phyloP scores from a whole-genome alignment of 164 flowering plant species.

The Saururus chinensis region DNA sequence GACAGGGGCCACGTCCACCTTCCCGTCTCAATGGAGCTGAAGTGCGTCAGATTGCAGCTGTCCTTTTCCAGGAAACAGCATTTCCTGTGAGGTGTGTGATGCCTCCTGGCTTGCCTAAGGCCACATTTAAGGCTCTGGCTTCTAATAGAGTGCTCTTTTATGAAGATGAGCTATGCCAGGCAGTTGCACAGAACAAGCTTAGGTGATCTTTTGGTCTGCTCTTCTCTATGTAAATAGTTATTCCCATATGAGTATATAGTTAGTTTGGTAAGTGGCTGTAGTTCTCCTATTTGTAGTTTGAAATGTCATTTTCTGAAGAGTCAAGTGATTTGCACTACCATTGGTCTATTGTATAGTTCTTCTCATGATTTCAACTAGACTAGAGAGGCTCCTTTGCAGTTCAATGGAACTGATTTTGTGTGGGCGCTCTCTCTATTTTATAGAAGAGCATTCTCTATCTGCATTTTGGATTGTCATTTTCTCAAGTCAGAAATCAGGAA shows the following conservation, averaged over 20 bases:
- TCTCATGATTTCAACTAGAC: too few species aligned
- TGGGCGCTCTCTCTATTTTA: too few species aligned
- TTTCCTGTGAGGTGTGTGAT: constrained; percentile 46
- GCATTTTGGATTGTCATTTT: too few species aligned
- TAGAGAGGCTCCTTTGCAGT: too few species aligned
- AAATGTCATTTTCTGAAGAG: too few species aligned
- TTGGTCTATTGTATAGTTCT: too few species aligned
- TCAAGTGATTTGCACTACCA: too few species aligned
- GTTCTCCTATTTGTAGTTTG: background rate
- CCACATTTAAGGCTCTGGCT: constrained; percentile 56
- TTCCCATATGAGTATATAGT: background rate
- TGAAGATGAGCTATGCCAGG: constrained; percentile 91
- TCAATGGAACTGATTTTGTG: too few species aligned
- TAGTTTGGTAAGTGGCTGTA: constrained; percentile 2
- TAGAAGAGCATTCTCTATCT: too few species aligned
- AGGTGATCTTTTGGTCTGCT: constrained; percentile 7
- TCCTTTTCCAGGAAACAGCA: constrained; percentile 66
- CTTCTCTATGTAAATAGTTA: constrained; percentile 25
- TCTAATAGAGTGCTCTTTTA: constrained; percentile 78
- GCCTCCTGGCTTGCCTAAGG: constrained; percentile 51
- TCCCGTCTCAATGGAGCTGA: constrained; percentile 50
- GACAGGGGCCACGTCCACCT: constrained; percentile 69
- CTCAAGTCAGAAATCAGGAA: too few species aligned
- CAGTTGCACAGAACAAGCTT: constrained; percentile 92
- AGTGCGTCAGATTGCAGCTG: constrained; percentile 67